Evolutionary conservation across 345 rosid genomes (phyloP), one percentile per base, ranked within the genome.

Genomic region (Pugionium dolabratum): DNA sequence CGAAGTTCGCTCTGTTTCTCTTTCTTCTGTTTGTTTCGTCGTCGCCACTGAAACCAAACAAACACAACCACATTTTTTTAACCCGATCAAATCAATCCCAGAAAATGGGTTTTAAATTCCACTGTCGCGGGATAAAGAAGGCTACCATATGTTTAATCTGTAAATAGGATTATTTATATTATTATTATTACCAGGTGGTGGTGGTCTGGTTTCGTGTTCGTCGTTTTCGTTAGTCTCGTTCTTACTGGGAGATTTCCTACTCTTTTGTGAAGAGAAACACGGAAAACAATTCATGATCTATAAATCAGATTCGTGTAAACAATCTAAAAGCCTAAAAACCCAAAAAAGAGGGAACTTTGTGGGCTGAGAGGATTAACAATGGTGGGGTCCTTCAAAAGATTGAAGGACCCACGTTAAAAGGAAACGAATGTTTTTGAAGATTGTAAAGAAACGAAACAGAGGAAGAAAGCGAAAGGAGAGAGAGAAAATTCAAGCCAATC

Each of bases 271-370:
- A 33, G 81, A 67, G 60, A 90, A 90, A 77, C 98, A 93, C 2
- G 94, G 79, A 64, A 85, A 87, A 71, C 97, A 90, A 72, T 63
- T 83, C 97, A 92, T 89, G 10, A 33, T 59, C 8, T 41, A 31
- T 7, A 49, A 49, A 31, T 28, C 33, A 57, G 2, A 28, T 37
- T 52, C 9, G 32, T 9, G 2, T 34, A 9, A 31, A 36, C 3
- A 62, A 48, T 60, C 37, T 55, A 54, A 25, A 65, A 36, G 2
- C 46, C 4, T 43, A 35, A 48, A 30, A 44, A 11, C 2, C 6
- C 4, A 39, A 39, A 39, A 7, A 7, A 7, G 0, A 39, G 4
- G 9, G 5, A n/a, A 11, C 4, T 11, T 6, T 50, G 29, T 43
- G 41, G 2, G 0, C 9, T 4, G 1, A 25, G 7, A 4, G 8